A percentile compares a stretch with the other conserved stretches of the same genome.
phyloP scores from a whole-genome alignment of 495 filamentous ascomycete species.

The Penicillium tannophilum region DNA sequence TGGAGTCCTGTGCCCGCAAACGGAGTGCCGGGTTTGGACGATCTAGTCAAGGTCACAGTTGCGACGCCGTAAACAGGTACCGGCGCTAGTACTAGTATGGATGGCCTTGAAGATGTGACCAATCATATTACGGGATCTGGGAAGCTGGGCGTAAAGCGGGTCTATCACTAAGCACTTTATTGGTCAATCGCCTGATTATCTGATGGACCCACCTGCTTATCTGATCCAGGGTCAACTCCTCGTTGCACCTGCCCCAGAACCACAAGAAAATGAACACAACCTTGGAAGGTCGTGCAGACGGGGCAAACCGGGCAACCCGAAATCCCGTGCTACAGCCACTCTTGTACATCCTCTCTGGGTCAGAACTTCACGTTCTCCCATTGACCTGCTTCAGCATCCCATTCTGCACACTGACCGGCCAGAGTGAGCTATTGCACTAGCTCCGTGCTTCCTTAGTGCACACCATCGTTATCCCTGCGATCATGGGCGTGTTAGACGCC shows the following conservation, averaged over 20 bases:
- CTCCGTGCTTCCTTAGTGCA: background rate
- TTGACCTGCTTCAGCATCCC: background rate
- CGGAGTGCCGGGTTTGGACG: background rate
- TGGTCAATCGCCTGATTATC: slow-evolving; percentile 5
- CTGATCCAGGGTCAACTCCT: background rate
- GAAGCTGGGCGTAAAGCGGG: background rate
- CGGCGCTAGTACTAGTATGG: background rate
- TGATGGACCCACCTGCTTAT: slow-evolving; percentile 6
- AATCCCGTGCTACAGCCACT: background rate
- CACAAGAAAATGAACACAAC: background rate
- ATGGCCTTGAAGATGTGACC: too few relatives aligned
- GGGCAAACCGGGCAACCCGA: background rate
- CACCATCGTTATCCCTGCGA: background rate
- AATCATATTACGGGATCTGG: background rate
- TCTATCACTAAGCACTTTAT: background rate
- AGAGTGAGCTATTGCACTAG: background rate
- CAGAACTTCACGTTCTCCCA: background rate
- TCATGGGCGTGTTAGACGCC: slow-evolving; percentile 15
- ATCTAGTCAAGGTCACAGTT: background rate
- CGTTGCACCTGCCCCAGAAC: background rate
- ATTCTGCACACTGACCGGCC: background rate
- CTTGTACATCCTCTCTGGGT: background rate
- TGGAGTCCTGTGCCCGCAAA: background rate
- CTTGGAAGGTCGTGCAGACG: background rate
- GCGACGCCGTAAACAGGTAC: background rate